Conservation (phyloP, 805 yeast species). For the Ogataea angusta region DNA sequence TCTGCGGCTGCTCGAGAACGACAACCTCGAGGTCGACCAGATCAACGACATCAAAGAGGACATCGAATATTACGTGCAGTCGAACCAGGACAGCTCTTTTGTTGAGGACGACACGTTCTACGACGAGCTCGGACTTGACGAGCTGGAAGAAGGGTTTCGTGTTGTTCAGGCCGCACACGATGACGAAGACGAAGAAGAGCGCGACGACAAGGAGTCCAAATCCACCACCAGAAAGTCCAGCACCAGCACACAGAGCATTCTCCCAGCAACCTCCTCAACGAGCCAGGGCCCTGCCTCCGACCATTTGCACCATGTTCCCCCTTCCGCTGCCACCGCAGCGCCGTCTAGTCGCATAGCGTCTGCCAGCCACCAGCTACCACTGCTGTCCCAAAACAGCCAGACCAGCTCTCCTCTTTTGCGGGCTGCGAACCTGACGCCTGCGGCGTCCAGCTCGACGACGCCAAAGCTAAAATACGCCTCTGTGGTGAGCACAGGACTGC, state of each 20-base stretch:
- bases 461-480: constrained; percentile 39
- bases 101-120: constrained; percentile 91
- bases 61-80: constrained; percentile 88
- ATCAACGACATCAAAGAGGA: constrained; percentile 81
- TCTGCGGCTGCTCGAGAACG: constrained; percentile 73
- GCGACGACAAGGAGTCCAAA: constrained; percentile 8
- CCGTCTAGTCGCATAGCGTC: not conserved
- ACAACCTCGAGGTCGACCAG: constrained; percentile 71
- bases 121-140: constrained; percentile 76
- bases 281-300: too few species aligned
- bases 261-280: constrained; percentile 5
- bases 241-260: constrained; percentile 1
- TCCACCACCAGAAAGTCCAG: constrained; percentile 7
- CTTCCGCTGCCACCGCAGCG: constrained; percentile 10
- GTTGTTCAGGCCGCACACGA: constrained; percentile 17
- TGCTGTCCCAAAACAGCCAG: constrained; percentile 4
- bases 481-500: constrained; percentile 21
- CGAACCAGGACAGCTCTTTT: constrained; percentile 88
- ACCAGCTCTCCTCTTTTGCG: constrained; percentile 19
- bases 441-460: constrained; percentile 26
- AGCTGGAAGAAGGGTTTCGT: constrained; percentile 34
- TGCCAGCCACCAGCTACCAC: not conserved
- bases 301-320: too few species aligned
- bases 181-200: constrained; percentile 5
- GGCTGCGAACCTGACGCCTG: constrained; percentile 12